Percentiles rank a stretch among this genome's conserved stretches.
Evolutionary conservation across 257 asterid species (phyloP).

Genomic region (Verbascum thapsus): DNA sequence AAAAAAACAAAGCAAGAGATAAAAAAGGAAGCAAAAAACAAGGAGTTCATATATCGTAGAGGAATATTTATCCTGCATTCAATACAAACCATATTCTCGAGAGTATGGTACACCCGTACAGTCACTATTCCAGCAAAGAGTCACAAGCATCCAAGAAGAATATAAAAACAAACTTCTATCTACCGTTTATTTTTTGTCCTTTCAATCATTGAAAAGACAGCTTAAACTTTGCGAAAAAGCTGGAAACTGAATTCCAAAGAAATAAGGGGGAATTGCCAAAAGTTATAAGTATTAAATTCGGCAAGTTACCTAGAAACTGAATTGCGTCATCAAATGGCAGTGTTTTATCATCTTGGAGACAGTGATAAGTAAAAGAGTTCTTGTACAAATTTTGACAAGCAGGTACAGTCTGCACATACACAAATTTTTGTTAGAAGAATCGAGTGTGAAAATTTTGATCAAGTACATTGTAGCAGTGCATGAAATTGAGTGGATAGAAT

Average conservation of each 20-base stretch:
- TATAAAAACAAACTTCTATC: neutral
- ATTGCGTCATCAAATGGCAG: constrained; percentile 81
- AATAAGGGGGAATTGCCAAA: neutral
- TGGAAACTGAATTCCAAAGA: neutral
- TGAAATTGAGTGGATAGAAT: neutral
- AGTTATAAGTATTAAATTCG: neutral
- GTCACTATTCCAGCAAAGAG: constrained; percentile 7
- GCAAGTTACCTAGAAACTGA: constrained; percentile 69
- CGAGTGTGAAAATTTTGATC: too few relatives aligned
- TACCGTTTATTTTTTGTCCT: neutral
- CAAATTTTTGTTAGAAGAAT: neutral
- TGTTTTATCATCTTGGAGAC: constrained; percentile 66
- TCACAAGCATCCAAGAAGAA: neutral
- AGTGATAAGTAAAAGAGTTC: constrained; percentile 80
- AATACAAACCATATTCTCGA: too few relatives aligned
- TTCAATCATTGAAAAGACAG: neutral
- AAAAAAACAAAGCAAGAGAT: neutral
- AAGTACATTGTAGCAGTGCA: neutral
- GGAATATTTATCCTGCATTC: too few relatives aligned
- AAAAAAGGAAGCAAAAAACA: neutral
- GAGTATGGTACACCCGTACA: constrained; percentile 2
- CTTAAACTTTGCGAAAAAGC: too few relatives aligned
- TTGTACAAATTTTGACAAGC: constrained; percentile 83
- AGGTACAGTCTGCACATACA: constrained; percentile 75
- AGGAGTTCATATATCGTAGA: constrained; percentile 4